A percentile compares a stretch with the other conserved stretches of the same genome.
These are phyloP conservation scores for Camelina neglecta DNA, from an alignment of 345 rosid genomes.

Conservation along the genomic window DNA sequence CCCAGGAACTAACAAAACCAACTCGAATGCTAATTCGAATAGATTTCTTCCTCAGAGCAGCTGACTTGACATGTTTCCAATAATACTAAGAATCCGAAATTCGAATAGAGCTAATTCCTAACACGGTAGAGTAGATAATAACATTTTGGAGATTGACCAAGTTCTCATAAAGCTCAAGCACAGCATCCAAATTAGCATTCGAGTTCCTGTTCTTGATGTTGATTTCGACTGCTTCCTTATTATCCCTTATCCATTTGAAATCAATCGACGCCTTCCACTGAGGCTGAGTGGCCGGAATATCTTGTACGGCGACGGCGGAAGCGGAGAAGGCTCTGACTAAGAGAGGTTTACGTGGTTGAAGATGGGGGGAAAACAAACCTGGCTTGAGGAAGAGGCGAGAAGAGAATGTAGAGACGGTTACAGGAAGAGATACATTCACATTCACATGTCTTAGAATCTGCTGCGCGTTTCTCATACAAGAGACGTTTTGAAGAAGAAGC, in stretches of 20 bases:
- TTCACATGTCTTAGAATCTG: slow-evolving; percentile 75
- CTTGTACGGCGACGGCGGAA: no score
- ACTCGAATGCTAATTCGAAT: not conserved
- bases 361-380: no score
- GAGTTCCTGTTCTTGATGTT: slow-evolving; percentile 81
- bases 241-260: slow-evolving; percentile 95
- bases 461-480: slow-evolving; percentile 95
- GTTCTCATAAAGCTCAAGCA: slow-evolving; percentile 75
- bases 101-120: not conserved
- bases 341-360: no score
- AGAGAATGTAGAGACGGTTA: no score
- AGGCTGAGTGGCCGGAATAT: slow-evolving; percentile 25
- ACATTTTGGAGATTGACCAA: slow-evolving; percentile 86
- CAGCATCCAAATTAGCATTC: slow-evolving; percentile 76
- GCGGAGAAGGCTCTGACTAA: no score
- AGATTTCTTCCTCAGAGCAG: not conserved
- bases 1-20: slow-evolving; percentile 13
- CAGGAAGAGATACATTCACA: slow-evolving; percentile 39
- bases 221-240: slow-evolving; percentile 64
- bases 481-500: slow-evolving; percentile 79
- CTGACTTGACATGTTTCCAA: slow-evolving; percentile 10
- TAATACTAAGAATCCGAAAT: not conserved
- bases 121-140: slow-evolving; percentile 23
- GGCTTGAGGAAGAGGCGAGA: no score
- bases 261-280: slow-evolving; percentile 92